Evolutionary conservation across 1,284 basidiomycete genomes (phyloP), one percentile per base, ranked within the genome.

Genomic region (Trametes polyzona): DNA sequence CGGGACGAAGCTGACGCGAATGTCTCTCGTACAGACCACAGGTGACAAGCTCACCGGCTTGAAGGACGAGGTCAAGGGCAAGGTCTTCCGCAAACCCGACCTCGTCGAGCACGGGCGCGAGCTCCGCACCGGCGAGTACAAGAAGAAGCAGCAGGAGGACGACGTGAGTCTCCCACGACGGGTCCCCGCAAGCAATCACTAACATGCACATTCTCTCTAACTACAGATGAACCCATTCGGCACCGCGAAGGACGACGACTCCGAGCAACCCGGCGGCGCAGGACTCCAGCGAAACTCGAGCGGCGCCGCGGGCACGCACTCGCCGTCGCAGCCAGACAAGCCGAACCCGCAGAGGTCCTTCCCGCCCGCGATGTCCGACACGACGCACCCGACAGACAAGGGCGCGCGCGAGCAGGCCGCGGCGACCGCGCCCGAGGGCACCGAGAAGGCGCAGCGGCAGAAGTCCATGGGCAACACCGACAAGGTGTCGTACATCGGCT

Each of bases 21-120:
- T 9, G n/a, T n/a, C n/a, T 17, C 4, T 14, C 19, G 44, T 32
- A 32, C 36, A 84, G 83, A 72, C 73, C 1, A 61, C 81, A 0
- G 69, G 67, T 8, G 82, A 85, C 35, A 83, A 79, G 64, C 37
- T 84, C 1, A 63, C 60, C 4, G 83, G 83, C 0, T n/a, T 80
- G 14, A 78, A 77, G 59, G 83, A 86, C 55, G 73, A 83, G 63
- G 29, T 83, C 24, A 77, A 74, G 60, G 83, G 84, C 3, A 84
- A 82, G 66, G 52, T 84, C 8, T 73, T 75, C 6, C 65, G 65
- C 14, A 78, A 84, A 47, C 78, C 76, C 3, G 79, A 76, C 1
- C 62, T 79, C 9, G 76, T 74, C 1, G 64, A 79, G 54, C 79
- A 78, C 47, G 84, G 84, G 0, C 74, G 71, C 27, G 77, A 81